phyloP scores from a whole-genome alignment of 768 basidiomycete genomes.

The Auriscalpium orientale region DNA sequence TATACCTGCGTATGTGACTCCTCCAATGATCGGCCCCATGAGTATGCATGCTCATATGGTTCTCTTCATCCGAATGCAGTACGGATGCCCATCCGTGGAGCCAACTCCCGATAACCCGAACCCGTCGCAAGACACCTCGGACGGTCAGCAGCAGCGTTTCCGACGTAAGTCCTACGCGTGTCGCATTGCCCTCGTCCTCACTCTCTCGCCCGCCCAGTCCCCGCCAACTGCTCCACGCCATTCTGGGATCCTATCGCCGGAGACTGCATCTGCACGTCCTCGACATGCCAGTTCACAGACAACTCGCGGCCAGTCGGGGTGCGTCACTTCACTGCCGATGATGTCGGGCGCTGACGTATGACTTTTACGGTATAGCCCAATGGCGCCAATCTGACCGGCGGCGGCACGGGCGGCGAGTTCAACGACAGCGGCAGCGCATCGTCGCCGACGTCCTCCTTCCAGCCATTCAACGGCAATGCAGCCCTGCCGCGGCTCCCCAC shows the following conservation, averaged over 20 bases:
- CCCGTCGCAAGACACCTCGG: slow-evolving; percentile 47
- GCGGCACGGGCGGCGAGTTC: slow-evolving; percentile 52
- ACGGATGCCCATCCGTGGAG: slow-evolving; percentile 55
- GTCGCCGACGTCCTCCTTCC: slow-evolving; percentile 3
- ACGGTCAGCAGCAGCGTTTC: slow-evolving; percentile 39
- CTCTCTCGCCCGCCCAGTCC: slow-evolving; percentile 33
- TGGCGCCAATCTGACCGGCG: slow-evolving; percentile 62
- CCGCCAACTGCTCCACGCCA: slow-evolving; percentile 64
- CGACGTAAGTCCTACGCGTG: slow-evolving; percentile 37
- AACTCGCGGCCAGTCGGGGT: slow-evolving; percentile 59
- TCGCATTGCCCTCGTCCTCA: not conserved
- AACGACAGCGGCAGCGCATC: not conserved
- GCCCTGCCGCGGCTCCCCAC: slow-evolving; percentile 1
- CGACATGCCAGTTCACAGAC: slow-evolving; percentile 56
- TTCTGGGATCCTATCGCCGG: slow-evolving; percentile 76
- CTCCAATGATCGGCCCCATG: not conserved
- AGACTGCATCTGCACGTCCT: slow-evolving; percentile 52
- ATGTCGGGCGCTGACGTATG: not conserved
- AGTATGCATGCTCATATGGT: no score
- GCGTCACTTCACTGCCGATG: slow-evolving; percentile 17
- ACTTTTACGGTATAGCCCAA: slow-evolving; percentile 38
- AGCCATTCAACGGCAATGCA: slow-evolving; percentile 13
- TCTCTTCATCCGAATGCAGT: slow-evolving; percentile 33
- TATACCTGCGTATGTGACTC: slow-evolving; percentile 56
- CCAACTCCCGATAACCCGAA: slow-evolving; percentile 58